A percentile compares a stretch with the other conserved stretches of the same genome.
Evolutionary conservation across 1,139 yeast genomes (phyloP).

Genomic region (Saccharomyces hybrid): DNA sequence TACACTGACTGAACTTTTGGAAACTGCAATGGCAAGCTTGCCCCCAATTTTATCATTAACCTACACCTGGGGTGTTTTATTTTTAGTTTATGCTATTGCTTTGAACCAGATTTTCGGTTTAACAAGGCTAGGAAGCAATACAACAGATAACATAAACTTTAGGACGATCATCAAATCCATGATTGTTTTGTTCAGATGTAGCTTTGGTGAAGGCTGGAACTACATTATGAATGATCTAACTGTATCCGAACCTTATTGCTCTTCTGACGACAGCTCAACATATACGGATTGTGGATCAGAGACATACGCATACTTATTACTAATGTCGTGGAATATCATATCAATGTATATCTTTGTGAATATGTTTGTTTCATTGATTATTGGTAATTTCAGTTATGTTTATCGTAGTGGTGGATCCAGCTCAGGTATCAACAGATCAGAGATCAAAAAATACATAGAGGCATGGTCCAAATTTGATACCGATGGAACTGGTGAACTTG

Average conservation of each 20-base stretch:
- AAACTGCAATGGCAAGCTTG: constrained; percentile 77
- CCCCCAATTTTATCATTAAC: constrained; percentile 64
- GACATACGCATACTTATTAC: constrained; percentile 65
- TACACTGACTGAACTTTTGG: constrained; percentile 64
- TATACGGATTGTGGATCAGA: constrained; percentile 76
- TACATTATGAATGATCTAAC: constrained; percentile 73
- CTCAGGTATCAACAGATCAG: constrained; percentile 60
- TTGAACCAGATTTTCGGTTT: constrained; percentile 87
- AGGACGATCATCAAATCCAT: constrained; percentile 67
- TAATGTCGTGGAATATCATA: constrained; percentile 81
- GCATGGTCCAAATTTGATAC: constrained; percentile 79
- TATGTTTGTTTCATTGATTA: constrained; percentile 84
- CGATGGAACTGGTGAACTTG: constrained; percentile 66
- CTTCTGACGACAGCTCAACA: constrained; percentile 34
- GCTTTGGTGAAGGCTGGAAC: constrained; percentile 98
- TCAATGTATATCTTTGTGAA: constrained; percentile 94
- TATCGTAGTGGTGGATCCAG: constrained; percentile 46
- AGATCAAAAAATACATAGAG: constrained; percentile 63
- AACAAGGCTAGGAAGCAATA: constrained; percentile 71
- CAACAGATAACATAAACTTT: constrained; percentile 64
- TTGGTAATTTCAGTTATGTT: constrained; percentile 87
- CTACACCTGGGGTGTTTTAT: constrained; percentile 80
- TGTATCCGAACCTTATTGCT: constrained; percentile 60
- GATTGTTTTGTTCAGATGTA: constrained; percentile 48
- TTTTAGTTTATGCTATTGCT: constrained; percentile 84